Base-by-base conservation (phyloP, 1,139 yeast species). In the Yamadazyma triangularis region DNA sequence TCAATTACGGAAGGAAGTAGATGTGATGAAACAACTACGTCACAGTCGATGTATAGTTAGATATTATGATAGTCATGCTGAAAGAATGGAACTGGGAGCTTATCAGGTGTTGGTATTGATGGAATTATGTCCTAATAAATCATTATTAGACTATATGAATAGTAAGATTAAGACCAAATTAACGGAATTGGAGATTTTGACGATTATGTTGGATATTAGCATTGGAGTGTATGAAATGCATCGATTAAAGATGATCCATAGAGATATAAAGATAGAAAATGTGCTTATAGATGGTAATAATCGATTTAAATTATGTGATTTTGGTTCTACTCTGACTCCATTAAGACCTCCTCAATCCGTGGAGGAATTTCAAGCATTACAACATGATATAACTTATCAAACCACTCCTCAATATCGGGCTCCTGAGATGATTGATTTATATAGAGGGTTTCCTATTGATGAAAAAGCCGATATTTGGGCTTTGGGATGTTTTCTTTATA, bases 381-480 rank as follows among this genome's bases (percentile, higher is more conserved):
- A 77, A 38, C 77, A 79, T 46, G 91, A 83, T 53, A 73, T 83
- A 28, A 56, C 82, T 52, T 74, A 74, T 41, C 86, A 83, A 46
- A 84, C 94, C 0, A 84, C 94, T 0, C 91, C 91, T 0, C 94
- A 84, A 50, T 84, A 84, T 45, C 61, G 94, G 35, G 65, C 87
- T 1, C 94, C 94, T 1, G 94, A 84, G 51, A 83, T 84, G 91
- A 67, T 84, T 27, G 91, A 83, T 48, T 62, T 83, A 27, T 75
- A 76, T 44, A 61, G 79, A 33, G 78, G 81, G 2, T 60, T 70
- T 30, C 80, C 89, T 4, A 77, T 84, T 23, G 86, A 83, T 51
- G 85, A 81, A 43, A 81, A 80, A 53, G 72, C 85, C 2, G 94
- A 84, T 54, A 77, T 83, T 23, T 84, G 94, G 94, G 94, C 93